These are phyloP conservation scores for Teratosphaeria nubilosa DNA, from an alignment of 2,329 filamentous ascomycete species.

Conservation along the genomic window DNA sequence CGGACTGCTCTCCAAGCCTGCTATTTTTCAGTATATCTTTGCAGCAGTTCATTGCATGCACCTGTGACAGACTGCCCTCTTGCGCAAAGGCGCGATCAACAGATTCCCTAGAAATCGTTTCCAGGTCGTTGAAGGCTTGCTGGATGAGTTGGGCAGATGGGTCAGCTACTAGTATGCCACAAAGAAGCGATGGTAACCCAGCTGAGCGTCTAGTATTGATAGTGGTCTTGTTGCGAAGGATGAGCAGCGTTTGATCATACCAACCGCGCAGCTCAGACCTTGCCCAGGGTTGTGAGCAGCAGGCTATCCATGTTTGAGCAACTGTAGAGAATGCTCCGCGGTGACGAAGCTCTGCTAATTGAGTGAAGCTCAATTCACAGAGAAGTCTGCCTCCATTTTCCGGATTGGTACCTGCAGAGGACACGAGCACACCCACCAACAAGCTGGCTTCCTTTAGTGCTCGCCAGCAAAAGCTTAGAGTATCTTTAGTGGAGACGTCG, in stretches of 20 bases:
- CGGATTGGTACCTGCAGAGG: neutral
- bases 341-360: slow-evolving; percentile 75
- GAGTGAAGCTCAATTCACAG: slow-evolving; percentile 60
- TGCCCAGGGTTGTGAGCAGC: slow-evolving; percentile 55
- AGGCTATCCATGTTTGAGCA: slow-evolving; percentile 72
- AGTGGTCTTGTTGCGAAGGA: slow-evolving; percentile 53
- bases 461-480: slow-evolving; percentile 90
- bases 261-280: slow-evolving; percentile 49
- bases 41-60: slow-evolving; percentile 88
- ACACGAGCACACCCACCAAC: slow-evolving; percentile 12
- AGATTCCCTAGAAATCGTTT: slow-evolving; percentile 41
- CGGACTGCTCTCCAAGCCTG: slow-evolving; percentile 60
- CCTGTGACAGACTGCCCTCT: slow-evolving; percentile 63
- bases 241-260: slow-evolving; percentile 43
- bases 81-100: slow-evolving; percentile 25
- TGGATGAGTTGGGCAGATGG: slow-evolving; percentile 47
- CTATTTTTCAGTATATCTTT: slow-evolving; percentile 87
- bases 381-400: neutral
- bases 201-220: slow-evolving; percentile 81
- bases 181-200: slow-evolving; percentile 78
- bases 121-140: slow-evolving; percentile 53
- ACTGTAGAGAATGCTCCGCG: slow-evolving; percentile 91
- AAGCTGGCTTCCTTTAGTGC: slow-evolving; percentile 90
- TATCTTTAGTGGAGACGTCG: slow-evolving; percentile 72
- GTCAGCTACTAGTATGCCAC: slow-evolving; percentile 65